Evolutionary conservation across 345 rosid genomes (phyloP), one percentile per base, ranked within the genome.

Genomic region (Hypericum perforatum): DNA sequence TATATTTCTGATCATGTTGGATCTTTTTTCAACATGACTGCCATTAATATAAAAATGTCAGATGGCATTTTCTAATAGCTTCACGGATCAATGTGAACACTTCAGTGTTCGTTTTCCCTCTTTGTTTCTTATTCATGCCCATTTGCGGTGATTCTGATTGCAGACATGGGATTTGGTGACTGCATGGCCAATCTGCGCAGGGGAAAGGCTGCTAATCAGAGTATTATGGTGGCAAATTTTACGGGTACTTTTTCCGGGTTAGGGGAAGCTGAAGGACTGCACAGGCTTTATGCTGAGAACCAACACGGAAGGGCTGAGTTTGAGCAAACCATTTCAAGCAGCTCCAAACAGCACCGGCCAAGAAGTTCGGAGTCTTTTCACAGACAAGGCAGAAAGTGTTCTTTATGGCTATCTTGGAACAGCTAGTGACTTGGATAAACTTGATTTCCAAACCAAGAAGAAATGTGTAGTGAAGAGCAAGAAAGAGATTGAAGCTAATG

Each of bases 341-440:
- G 58, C 9, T 12, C 57, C 53, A 52, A 52, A 38, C 16, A 46
- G 43, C 37, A 45, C 52, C 37, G 13, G 9, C 45, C 32, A 38
- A 16, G 53, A 56, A 54, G 14, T 53, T 9, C 49, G 29, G 47
- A 54, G 36, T 9, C 9, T 22, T 8, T 9, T 37, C 8, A 63
- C 39, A 41, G 59, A 63, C 15, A 57, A 53, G 46, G 41, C 43
- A n/a, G 59, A 62, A 58, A 53, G 53, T 6, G 40, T 58, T 57
- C 56, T 78, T 5, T 76, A 74, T 13, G 80, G 84, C 54, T 76
- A 69, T 65, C 12, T 78, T 62, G 84, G 88, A 32, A 59, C 65
- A 15, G 70, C 81, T 12, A 54, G 55, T 39, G 84, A 81, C 66
- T 40, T 78, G 41, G 78, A 76, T 62, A 72, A 74, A 42, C 78